A percentile compares a stretch with the other conserved stretches of the same genome.
phyloP scores from a whole-genome alignment of 257 asterid species.

The Petrea volubilis region DNA sequence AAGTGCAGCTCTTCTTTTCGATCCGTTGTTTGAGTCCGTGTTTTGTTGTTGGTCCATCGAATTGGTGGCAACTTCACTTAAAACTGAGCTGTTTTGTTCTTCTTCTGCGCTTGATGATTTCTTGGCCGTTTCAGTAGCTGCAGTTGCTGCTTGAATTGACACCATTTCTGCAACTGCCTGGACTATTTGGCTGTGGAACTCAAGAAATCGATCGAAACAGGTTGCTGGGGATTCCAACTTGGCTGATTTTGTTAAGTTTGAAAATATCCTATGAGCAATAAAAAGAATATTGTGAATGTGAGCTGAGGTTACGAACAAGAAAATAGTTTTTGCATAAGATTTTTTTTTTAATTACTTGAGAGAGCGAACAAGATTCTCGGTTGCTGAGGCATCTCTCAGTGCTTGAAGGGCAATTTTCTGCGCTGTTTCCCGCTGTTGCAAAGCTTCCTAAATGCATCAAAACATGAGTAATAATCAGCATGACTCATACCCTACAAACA shows the following conservation, averaged over 20 bases:
- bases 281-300: background rate
- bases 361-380: slow-evolving; percentile 80
- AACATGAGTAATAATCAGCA: background rate
- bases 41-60: slow-evolving; percentile 40
- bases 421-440: slow-evolving; percentile 83
- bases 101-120: slow-evolving; percentile 27
- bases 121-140: slow-evolving; percentile 56
- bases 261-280: slow-evolving; percentile 59
- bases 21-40: slow-evolving; percentile 34
- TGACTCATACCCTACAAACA: background rate
- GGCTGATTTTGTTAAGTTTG: slow-evolving; percentile 75
- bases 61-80: slow-evolving; percentile 55
- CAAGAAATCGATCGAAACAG: slow-evolving; percentile 72
- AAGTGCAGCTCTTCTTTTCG: slow-evolving; percentile 53
- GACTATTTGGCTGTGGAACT: slow-evolving; percentile 59
- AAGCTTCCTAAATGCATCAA: slow-evolving; percentile 63
- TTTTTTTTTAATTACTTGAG: slow-evolving; percentile 49
- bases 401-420: slow-evolving; percentile 96
- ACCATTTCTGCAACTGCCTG: slow-evolving; percentile 78
- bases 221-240: slow-evolving; percentile 58
- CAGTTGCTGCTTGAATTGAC: slow-evolving; percentile 81
- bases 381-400: slow-evolving; percentile 91
- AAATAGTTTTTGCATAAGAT: background rate
- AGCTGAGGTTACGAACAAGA: background rate
- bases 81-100: slow-evolving; percentile 32